Evolutionary conservation across 345 rosid species (phyloP), one percentile per base, ranked within the genome.

Genomic region (Theobroma cacao): DNA sequence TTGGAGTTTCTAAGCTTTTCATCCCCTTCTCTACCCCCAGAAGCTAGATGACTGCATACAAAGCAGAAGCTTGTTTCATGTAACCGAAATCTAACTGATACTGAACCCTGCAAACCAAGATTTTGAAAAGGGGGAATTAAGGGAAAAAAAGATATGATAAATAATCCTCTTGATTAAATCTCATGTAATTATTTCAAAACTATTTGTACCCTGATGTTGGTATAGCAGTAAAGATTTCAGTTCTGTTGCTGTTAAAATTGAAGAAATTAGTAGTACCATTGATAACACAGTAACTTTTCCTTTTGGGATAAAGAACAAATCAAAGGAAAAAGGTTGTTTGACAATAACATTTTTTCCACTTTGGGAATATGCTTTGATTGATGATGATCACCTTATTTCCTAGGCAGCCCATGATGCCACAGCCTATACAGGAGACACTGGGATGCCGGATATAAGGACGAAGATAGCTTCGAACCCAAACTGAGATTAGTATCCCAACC

Each of bases 11-110:
- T 86, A 20, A 78, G 84, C 62, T 84, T 85, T 63, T 83, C 97
- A 70, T 93, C 98, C 6, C 96, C 90, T 77, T 91, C 91, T 47
- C 87, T 88, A 9, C 92, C 97, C 40, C 98, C 98, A 0, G 98
- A 93, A 66, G 98, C 98, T 74, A 93, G 85, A 80, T 93, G 98
- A 77, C 86, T 67, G 75, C 97, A 91, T 9, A 91, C 88, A 79
- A 93, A 91, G 89, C 98, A 93, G 82, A 91, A 89, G 82, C 88
- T 89, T 15, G 98, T 93, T 82, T 90, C 90, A 66, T 91, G 86
- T 74, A 93, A 65, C 33, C 52, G 84, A 81, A 93, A 93, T 65
- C 97, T 81, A 77, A 91, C 88, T 0, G 98, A 91, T 26, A 93
- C 97, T 0, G 98, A 87, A 63, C 98, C 98, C 98, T 93, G 83